Evolutionary conservation across 768 basidiomycete genomes (phyloP).

Genomic region (Leccinum rimulosum): DNA sequence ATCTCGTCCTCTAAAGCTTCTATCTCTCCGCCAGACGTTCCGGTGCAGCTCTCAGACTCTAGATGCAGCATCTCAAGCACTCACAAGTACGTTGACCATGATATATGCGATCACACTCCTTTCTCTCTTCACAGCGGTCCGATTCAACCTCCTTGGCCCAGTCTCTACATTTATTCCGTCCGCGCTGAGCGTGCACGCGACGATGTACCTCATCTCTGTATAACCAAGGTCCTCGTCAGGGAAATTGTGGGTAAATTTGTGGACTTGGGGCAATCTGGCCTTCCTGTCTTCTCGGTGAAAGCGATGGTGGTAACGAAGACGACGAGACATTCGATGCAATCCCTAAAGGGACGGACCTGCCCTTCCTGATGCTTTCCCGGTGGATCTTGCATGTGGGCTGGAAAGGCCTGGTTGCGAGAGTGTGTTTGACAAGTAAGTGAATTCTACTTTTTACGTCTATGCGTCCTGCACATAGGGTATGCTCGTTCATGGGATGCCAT

Average conservation of each 20-base stretch:
- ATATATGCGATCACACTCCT: conserved; percentile 86
- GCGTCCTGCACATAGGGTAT: not conserved
- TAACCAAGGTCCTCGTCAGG: conserved; percentile 22
- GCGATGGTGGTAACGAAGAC: conserved; percentile 28
- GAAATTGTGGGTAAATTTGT: conserved; percentile 26
- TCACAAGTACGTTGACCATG: conserved; percentile 84
- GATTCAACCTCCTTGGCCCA: conserved; percentile 77
- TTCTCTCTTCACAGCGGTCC: conserved; percentile 80
- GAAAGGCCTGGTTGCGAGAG: conserved; percentile 77
- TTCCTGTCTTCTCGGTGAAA: conserved; percentile 20
- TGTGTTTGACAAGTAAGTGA: conserved; percentile 75
- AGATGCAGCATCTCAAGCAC: conserved; percentile 54
- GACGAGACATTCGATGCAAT: no score
- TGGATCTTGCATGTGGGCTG: conserved; percentile 92
- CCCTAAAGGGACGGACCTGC: no score
- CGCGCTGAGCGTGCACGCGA: conserved; percentile 53
- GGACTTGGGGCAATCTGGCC: conserved; percentile 24
- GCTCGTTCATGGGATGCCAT: not conserved
- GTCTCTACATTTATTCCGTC: conserved; percentile 74
- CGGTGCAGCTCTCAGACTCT: conserved; percentile 39
- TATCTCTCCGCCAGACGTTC: conserved; percentile 4
- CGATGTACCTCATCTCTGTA: conserved; percentile 32
- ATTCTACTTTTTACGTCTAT: not conserved
- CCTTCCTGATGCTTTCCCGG: conserved; percentile 87
- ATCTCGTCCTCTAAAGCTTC: no score